Evolutionary conservation across 257 asterid genomes (phyloP), one percentile per base, ranked within the genome.

Genomic region (Verbena officinalis): DNA sequence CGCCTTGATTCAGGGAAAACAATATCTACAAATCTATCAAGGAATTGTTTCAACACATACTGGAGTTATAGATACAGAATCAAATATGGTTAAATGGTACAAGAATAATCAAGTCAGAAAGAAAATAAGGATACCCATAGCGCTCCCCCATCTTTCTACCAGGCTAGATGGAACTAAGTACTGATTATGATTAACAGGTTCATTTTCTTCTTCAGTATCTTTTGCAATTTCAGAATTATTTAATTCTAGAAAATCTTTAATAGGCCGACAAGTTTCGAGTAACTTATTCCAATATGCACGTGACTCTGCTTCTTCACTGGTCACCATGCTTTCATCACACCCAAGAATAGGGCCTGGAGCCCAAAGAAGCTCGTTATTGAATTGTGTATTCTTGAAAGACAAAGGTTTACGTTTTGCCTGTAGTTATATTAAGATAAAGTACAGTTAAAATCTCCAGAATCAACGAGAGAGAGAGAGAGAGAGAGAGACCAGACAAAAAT

Each of bases 1-100:
- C 97, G 96, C 69, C 74, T 87, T 51, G 98, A 92, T 68, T 81
- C 88, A 31, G 95, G 95, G 77, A 81, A 92, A 75, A 92, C 98
- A 73, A 92, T 84, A 87, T 92, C 98, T 89, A 69, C 66, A 65
- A 27, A 64, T 59, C 59, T 53, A 23, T 60, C 59, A 75, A 75
- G 70, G 73, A 40, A 64, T 34, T 42, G 30, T 46, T 52, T 57
- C 27, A 68, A 58, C 24, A 21, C 40, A 17, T 36, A 63, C 9
- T 42, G 31, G 53, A 58, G 67, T 13, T 11, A 16, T 13, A 24
- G 54, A 82, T 60, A 64, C 60, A 36, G 49, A 68, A 39, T 19
- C 43, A 59, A 17, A 62, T 55, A 15, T 58, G 75, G 22, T 31
- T 40, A 70, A 31, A 65, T 36, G 55, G 39, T 8, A 72, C 38